Conservation (phyloP, 129 eudicot genomes). For the Centrapalus pauciflorus region DNA sequence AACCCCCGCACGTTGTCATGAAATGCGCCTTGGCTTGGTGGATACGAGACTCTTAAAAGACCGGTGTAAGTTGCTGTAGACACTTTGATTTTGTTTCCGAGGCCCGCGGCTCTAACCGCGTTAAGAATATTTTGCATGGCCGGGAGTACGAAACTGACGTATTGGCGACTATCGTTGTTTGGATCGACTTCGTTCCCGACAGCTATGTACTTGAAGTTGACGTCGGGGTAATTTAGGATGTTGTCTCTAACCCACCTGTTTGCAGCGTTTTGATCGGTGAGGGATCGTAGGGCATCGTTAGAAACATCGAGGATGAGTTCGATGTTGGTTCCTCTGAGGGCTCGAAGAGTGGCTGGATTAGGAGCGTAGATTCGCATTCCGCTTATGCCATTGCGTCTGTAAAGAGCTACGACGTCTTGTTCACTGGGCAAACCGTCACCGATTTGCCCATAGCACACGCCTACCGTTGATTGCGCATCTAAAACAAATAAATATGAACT, state of each 20-base stretch:
- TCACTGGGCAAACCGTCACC: constrained; percentile 29
- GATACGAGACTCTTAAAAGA: background rate
- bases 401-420: constrained; percentile 21
- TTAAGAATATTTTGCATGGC: constrained; percentile 18
- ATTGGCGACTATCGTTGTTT: background rate
- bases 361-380: constrained; percentile 39
- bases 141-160: background rate
- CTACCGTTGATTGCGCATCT: constrained; percentile 31
- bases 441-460: constrained; percentile 36
- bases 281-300: background rate
- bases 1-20: background rate
- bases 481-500: constrained; percentile 1
- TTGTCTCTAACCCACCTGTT: constrained; percentile 35
- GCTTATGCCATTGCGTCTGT: constrained; percentile 21
- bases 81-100: background rate
- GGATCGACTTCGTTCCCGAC: constrained; percentile 38
- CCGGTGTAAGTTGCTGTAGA: constrained; percentile 16
- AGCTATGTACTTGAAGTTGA: constrained; percentile 28
- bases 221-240: constrained; percentile 12
- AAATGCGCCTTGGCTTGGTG: background rate
- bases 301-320: constrained; percentile 31
- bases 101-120: background rate
- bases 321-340: constrained; percentile 33
- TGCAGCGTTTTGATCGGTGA: constrained; percentile 22
- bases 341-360: constrained; percentile 1